Evolutionary conservation across 768 basidiomycete species (phyloP).

Genomic region (Xerocomellus dryophilus): DNA sequence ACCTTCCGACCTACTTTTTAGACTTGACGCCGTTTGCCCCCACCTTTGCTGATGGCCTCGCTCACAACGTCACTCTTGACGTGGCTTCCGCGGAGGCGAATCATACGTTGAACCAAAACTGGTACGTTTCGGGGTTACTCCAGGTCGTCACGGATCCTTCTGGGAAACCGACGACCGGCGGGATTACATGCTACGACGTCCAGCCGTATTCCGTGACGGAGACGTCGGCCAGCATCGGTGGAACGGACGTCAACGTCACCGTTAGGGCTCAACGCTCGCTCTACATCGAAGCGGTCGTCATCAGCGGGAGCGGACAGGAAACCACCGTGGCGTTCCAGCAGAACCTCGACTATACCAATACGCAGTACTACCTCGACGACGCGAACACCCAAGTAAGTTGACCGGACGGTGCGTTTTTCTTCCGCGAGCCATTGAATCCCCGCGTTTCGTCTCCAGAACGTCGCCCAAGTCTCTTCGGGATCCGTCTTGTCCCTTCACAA

Average conservation of each 20-base stretch:
- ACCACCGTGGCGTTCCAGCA: slow-evolving; percentile 63
- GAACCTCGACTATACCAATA: slow-evolving; percentile 55
- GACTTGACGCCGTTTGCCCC: slow-evolving; percentile 79
- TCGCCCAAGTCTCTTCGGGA: slow-evolving; percentile 50
- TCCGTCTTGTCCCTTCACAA: slow-evolving; percentile 48
- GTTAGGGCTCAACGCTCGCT: slow-evolving; percentile 58
- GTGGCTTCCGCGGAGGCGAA: slow-evolving; percentile 66
- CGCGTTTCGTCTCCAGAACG: slow-evolving; percentile 36
- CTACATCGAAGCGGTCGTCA: slow-evolving; percentile 58
- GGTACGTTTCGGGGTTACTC: slow-evolving; percentile 70
- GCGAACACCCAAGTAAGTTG: slow-evolving; percentile 37
- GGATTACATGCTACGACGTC: slow-evolving; percentile 56
- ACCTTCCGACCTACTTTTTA: slow-evolving; percentile 73
- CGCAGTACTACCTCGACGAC: slow-evolving; percentile 57
- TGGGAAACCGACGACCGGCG: slow-evolving; percentile 61
- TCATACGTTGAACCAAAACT: slow-evolving; percentile 68
- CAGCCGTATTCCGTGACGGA: slow-evolving; percentile 53
- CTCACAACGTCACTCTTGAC: slow-evolving; percentile 71
- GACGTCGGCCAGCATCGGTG: slow-evolving; percentile 42
- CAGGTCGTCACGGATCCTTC: slow-evolving; percentile 70
- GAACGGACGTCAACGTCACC: slow-evolving; percentile 55
- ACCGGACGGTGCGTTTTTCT: not conserved
- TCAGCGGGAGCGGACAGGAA: slow-evolving; percentile 56
- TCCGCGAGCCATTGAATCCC: not conserved
- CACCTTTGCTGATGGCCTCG: slow-evolving; percentile 59